Evolutionary conservation across 257 asterid genomes (phyloP).

Genomic region (Thymus quinquecostatus): DNA sequence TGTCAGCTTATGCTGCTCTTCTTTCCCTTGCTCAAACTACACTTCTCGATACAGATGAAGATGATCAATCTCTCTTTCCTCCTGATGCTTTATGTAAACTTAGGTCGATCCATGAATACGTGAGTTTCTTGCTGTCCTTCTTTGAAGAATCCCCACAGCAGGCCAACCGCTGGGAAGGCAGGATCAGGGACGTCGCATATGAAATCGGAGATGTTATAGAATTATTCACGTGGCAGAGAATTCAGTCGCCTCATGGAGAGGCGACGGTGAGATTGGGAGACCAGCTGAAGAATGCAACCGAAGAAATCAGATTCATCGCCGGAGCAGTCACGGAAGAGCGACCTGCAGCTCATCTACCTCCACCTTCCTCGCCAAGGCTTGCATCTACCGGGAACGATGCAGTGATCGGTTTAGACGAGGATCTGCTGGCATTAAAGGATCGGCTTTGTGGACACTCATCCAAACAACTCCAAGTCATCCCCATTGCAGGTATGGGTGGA

Average conservation of each 20-base stretch:
- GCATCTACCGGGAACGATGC: too few relatives aligned
- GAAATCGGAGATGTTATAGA: too few relatives aligned
- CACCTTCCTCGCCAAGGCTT: too few relatives aligned
- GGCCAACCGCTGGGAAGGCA: background rate
- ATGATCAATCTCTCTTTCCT: background rate
- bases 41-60: background rate
- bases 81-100: background rate
- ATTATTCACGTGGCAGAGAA: too few relatives aligned
- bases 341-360: background rate
- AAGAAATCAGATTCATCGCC: background rate
- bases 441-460: too few relatives aligned
- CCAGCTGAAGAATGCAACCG: too few relatives aligned
- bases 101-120: background rate
- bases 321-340: slow-evolving; percentile 7
- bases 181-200: too few relatives aligned
- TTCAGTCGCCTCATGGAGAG: background rate
- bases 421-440: too few relatives aligned
- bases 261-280: background rate
- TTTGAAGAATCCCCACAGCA: slow-evolving; percentile 4
- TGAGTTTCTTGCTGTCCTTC: background rate
- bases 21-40: slow-evolving; percentile 28
- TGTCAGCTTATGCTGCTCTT: slow-evolving; percentile 32
- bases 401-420: too few relatives aligned
- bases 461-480: too few relatives aligned
- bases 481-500: too few relatives aligned